These are phyloP conservation scores for Cokeromyces recurvatus DNA, from an alignment of 371 early-diverging fungal species.

Conservation along the genomic window DNA sequence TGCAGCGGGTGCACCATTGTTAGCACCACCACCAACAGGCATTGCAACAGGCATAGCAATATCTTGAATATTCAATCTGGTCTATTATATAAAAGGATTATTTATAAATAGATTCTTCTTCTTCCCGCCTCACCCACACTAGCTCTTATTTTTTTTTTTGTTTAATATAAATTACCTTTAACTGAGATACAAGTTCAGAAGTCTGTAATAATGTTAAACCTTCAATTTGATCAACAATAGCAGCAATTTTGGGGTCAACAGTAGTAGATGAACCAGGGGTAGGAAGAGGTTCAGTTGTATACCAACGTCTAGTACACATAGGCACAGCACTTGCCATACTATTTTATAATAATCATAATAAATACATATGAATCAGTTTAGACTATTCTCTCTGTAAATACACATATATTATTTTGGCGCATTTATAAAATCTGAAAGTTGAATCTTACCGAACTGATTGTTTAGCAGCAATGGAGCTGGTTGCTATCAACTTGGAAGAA, in stretches of 20 bases:
- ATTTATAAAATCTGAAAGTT: background rate
- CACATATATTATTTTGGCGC: too few species aligned
- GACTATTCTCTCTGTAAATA: too few species aligned
- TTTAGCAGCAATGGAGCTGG: conserved; percentile 25
- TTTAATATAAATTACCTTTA: conserved; percentile 66
- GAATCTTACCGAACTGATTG: conserved; percentile 39
- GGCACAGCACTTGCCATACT: conserved; percentile 26
- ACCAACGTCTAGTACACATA: conserved; percentile 35
- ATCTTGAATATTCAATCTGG: conserved; percentile 89
- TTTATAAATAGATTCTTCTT: background rate
- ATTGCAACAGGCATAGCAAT: conserved; percentile 81
- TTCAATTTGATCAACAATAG: conserved; percentile 88
- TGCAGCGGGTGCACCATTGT: conserved; percentile 62
- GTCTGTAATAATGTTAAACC: conserved; percentile 89
- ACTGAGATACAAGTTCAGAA: conserved; percentile 77
- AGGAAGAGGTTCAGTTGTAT: conserved; percentile 47
- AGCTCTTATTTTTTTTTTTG: background rate
- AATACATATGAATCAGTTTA: too few species aligned
- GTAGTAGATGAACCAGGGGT: conserved; percentile 54
- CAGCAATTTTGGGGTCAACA: conserved; percentile 69
- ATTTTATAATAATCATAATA: too few species aligned
- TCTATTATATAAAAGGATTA: too few species aligned
- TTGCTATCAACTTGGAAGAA: conserved; percentile 34
- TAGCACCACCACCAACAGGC: conserved; percentile 60
- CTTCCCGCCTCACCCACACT: background rate